These are phyloP conservation scores for Isatis tinctoria DNA, from an alignment of 345 rosid species.

Conservation along the genomic window DNA sequence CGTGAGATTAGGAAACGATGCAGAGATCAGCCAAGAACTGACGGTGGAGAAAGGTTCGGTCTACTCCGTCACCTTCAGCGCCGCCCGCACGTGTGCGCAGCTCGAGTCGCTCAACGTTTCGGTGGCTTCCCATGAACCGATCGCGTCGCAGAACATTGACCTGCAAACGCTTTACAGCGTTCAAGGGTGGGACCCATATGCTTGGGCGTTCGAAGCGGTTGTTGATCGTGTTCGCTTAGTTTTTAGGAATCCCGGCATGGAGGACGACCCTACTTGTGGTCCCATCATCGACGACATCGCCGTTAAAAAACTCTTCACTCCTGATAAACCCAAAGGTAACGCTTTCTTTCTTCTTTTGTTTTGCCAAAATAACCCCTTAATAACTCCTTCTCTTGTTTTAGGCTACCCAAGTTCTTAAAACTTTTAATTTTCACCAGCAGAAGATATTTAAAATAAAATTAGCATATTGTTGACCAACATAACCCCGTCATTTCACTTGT, in stretches of 20 bases:
- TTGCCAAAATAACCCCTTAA: background rate
- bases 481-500: background rate
- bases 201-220: slow-evolving; percentile 73
- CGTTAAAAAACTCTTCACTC: slow-evolving; percentile 72
- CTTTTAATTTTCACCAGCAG: background rate
- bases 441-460: background rate
- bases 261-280: slow-evolving; percentile 96
- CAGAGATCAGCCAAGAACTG: slow-evolving; percentile 81
- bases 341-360: background rate
- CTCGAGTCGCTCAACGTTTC: slow-evolving; percentile 86
- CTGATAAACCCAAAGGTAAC: slow-evolving; percentile 68
- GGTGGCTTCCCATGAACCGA: slow-evolving; percentile 39
- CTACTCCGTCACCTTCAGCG: slow-evolving; percentile 85
- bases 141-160: slow-evolving; percentile 74
- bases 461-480: background rate
- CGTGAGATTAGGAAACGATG: slow-evolving; percentile 85
- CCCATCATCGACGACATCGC: slow-evolving; percentile 87
- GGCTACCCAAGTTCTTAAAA: background rate
- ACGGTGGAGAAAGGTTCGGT: slow-evolving; percentile 68
- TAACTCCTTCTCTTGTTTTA: background rate
- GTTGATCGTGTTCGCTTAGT: slow-evolving; percentile 44
- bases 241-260: slow-evolving; percentile 87
- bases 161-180: slow-evolving; percentile 82
- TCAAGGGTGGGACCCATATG: slow-evolving; percentile 97
- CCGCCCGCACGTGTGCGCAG: slow-evolving; percentile 97